Evolutionary conservation across 306 rosid species (phyloP), one percentile per base, ranked within the genome.

Genomic region (Leucaena leucocephala): DNA sequence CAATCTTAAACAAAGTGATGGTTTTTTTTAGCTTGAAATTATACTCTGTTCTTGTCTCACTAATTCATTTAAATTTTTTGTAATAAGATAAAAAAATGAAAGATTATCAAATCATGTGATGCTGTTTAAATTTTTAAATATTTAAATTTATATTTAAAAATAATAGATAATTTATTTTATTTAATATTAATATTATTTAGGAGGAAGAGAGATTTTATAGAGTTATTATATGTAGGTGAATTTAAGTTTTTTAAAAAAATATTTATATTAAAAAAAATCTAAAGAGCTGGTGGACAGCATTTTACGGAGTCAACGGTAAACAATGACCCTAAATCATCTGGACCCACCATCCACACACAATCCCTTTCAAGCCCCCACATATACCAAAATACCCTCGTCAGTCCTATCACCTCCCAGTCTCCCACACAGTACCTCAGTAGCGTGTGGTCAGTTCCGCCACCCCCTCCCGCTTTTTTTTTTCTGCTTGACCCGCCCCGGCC

Each of bases 401-500:
- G 19, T 8, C 61, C 61, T 0, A 7, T 54, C 59, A 8, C 36
- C 4, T 1, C 2, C 14, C 15, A 15, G 2, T 15, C 4, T 1
- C 2, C 14, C 15, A 15, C 64, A 8, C 36, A 21, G 13, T 27
- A 0, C 6, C 36, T 1, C 34, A 58, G 65, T 58, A 36, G 70
- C 7, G 7, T 38, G 42, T 15, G 44, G 90, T 89, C 77, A 79
- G 77, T 87, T 4, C 46, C 0, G 0, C 19, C 4, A 0, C 0
- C 19, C 19, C 44, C 3, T 27, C 0, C 3, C n/a, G 71, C 21
- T 70, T 48, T 78, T 66, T 57, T 68, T 68, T 27, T 27, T 74
- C 46, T 54, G 27, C 45, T 48, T 63, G 86, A 87, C 77, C 80
- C 71, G 81, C 80, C 82, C 74, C 71, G 81, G 82, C 82, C 82